Conservation (phyloP, 805 yeast species). For the Jamesozyma hellenica region DNA sequence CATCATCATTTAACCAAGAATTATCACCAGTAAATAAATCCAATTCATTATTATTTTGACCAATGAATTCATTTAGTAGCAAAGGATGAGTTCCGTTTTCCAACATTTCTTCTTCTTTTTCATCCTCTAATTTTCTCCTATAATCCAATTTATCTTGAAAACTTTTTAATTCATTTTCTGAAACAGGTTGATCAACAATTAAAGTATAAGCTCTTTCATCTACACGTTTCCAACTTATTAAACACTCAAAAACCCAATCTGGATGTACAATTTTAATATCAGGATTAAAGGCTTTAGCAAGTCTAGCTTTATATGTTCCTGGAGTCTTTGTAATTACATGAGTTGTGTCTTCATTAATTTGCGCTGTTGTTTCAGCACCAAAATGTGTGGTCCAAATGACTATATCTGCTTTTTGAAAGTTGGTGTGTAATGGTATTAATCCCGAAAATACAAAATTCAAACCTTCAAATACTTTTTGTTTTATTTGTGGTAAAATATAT, state of each 20-base stretch:
- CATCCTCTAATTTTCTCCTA: conserved; percentile 17
- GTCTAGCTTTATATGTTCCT: conserved; percentile 73
- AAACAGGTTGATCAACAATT: conserved; percentile 38
- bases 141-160: conserved; percentile 25
- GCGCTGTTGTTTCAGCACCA: conserved; percentile 76
- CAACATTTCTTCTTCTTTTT: neutral
- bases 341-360: conserved; percentile 64
- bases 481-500: conserved; percentile 65
- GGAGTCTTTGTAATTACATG: conserved; percentile 80
- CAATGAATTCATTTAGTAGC: neutral
- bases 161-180: conserved; percentile 33
- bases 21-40: conserved; percentile 23
- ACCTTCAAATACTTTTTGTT: conserved; percentile 54
- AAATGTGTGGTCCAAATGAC: conserved; percentile 87
- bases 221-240: conserved; percentile 66
- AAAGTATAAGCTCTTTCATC: conserved; percentile 53
- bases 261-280: conserved; percentile 72
- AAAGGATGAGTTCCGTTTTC: neutral
- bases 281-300: conserved; percentile 58
- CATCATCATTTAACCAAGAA: conserved; percentile 28
- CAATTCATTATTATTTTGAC: neutral
- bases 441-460: conserved; percentile 76
- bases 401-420: conserved; percentile 67
- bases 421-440: conserved; percentile 73
- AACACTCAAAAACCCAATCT: conserved; percentile 84